Evolutionary conservation across 345 rosid species (phyloP).

Genomic region (Arabis hirsuta): DNA sequence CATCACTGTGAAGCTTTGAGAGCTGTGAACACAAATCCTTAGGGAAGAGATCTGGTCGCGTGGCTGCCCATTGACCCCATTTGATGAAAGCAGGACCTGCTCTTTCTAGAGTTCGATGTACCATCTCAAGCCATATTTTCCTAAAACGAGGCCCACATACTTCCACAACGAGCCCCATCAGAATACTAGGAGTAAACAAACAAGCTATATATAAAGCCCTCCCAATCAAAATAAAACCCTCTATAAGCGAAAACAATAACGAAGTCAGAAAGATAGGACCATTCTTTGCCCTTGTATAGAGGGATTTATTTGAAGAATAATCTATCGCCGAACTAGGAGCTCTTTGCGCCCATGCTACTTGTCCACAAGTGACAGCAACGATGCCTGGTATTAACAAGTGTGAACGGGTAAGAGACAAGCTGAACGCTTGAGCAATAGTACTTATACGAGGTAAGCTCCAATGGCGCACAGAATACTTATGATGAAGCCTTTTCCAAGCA

Average conservation of each 20-base stretch:
- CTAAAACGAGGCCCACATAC: slow-evolving; percentile 67
- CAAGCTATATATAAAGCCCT: slow-evolving; percentile 74
- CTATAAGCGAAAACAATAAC: slow-evolving; percentile 55
- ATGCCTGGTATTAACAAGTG: slow-evolving; percentile 64
- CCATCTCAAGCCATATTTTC: slow-evolving; percentile 70
- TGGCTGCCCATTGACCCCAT: slow-evolving; percentile 99
- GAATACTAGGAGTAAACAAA: slow-evolving; percentile 75
- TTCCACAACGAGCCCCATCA: slow-evolving; percentile 83
- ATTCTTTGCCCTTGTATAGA: slow-evolving; percentile 75
- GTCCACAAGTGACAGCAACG: slow-evolving; percentile 62
- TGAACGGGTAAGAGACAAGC: slow-evolving; percentile 80
- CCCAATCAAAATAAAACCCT: slow-evolving; percentile 63
- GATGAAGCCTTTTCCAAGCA: slow-evolving; percentile 69
- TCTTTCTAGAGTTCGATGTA: slow-evolving; percentile 73
- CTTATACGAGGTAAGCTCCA: slow-evolving; percentile 51
- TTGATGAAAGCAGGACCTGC: slow-evolving; percentile 99
- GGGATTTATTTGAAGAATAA: slow-evolving; percentile 55
- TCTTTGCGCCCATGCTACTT: slow-evolving; percentile 53
- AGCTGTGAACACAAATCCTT: slow-evolving; percentile 88
- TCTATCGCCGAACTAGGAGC: slow-evolving; percentile 55
- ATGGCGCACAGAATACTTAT: slow-evolving; percentile 46
- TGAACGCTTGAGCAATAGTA: slow-evolving; percentile 80
- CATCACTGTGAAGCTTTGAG: slow-evolving; percentile 86
- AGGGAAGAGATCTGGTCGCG: slow-evolving; percentile 95
- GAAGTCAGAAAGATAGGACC: slow-evolving; percentile 72